A percentile compares a stretch with the other conserved stretches of the same genome.
Evolutionary conservation across 2,329 filamentous ascomycete species (phyloP).

Genomic region (Aspergillus novofumigatus): DNA sequence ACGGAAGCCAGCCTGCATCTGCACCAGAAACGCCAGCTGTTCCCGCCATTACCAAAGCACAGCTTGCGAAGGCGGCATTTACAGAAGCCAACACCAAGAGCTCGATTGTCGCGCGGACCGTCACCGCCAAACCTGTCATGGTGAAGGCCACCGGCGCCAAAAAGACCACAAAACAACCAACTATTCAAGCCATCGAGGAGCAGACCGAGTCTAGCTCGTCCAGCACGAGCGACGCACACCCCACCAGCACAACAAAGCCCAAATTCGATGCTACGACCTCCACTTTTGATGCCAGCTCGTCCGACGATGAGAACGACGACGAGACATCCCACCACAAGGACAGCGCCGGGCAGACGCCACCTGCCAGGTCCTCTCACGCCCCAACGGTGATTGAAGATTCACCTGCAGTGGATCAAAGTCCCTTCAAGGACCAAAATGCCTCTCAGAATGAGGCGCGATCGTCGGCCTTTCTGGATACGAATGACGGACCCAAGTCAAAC

Average conservation of each 20-base stretch:
- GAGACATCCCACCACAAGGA: conserved; percentile 6
- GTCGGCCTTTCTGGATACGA: conserved; percentile 13
- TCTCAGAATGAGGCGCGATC: conserved; percentile 17
- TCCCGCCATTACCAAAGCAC: conserved; percentile 59
- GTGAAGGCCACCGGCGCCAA: conserved; percentile 35
- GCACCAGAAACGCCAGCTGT: conserved; percentile 61
- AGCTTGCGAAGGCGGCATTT: conserved; percentile 37
- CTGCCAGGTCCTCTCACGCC: conserved; percentile 20
- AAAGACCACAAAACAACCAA: conserved; percentile 20
- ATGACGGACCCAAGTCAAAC: conserved; percentile 24
- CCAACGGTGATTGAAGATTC: conserved; percentile 29
- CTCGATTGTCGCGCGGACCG: conserved; percentile 43
- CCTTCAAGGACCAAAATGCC: conserved; percentile 26
- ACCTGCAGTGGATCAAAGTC: conserved; percentile 21
- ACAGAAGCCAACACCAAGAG: conserved; percentile 31
- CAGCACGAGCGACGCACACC: conserved; percentile 11
- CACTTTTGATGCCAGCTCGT: conserved; percentile 31
- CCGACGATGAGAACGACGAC: conserved; percentile 26
- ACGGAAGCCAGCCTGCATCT: conserved; percentile 53
- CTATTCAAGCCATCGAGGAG: conserved; percentile 17
- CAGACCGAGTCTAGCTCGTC: conserved; percentile 11
- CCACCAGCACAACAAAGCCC: conserved; percentile 12
- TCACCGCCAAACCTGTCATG: conserved; percentile 44
- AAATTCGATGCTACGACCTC: conserved; percentile 20
- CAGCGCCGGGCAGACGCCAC: conserved; percentile 14